Evolutionary conservation across 176 grass and related monocot species (phyloP), one percentile per base, ranked within the genome.

Genomic region (Cocos nucifera): DNA sequence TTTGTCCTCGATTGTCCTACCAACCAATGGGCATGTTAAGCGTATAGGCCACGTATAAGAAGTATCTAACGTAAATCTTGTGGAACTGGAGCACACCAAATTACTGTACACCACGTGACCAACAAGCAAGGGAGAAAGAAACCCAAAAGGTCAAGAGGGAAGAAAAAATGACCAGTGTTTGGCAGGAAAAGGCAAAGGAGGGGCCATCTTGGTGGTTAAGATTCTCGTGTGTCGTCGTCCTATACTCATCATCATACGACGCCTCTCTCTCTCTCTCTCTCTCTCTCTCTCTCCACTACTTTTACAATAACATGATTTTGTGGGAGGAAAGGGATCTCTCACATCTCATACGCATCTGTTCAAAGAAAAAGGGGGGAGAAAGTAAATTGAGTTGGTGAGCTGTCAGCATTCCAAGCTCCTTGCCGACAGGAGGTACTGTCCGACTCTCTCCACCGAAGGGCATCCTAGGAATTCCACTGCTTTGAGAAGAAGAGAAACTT

Each of bases 311-410:
- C 54, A 56, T 9, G 54, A 56, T 56, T 12, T 56, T 56, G 18
- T 56, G 54, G 3, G 54, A 19, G 19, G 19, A 22, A 22, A 22
- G 19, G 17, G 18, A 22, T 56, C 18, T 21, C 35, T 44, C 35
- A 2, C 35, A 9, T 44, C 35, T 12, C 35, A 56, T 22, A 56
- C 15, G 10, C 54, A 56, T 19, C 18, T 9, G 54, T 56, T 56
- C 7, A 14, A 10, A 56, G 6, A 22, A 56, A 56, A 21, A n/a
- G n/a, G n/a, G 6, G 12, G 18, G 54, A 56, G 12, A 56, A 56
- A 22, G 54, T 56, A 56, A 56, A 56, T 56, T 14, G 54, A 56
- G 54, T 56, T 56, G 54, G 54, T 56, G 54, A 56, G 54, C 17
- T 10, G 54, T 56, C 54, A 56, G 54, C 54, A 21, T 56, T 20